Conservation (phyloP, 202 grass and related monocot species). For the Alloteropsis angusta region DNA sequence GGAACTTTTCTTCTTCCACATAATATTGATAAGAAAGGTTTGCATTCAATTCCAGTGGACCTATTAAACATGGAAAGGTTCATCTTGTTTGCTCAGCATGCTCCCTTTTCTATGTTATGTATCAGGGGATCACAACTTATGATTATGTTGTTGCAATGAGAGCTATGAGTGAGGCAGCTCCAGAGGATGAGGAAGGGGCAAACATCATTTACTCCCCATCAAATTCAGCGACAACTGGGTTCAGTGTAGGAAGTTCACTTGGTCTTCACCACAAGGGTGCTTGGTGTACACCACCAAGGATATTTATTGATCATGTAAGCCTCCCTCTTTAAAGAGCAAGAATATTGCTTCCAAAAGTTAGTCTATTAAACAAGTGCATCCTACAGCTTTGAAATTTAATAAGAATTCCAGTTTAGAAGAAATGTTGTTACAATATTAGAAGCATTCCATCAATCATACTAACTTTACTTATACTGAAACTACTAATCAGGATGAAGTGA, state of each 20-base stretch:
- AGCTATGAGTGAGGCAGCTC: slow-evolving; percentile 83
- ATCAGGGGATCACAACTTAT: slow-evolving; percentile 89
- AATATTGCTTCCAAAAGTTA: not conserved
- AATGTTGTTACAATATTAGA: not conserved
- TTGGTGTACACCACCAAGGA: slow-evolving; percentile 97
- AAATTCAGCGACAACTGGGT: slow-evolving; percentile 93
- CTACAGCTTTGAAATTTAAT: slow-evolving; percentile 9
- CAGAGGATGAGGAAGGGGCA: slow-evolving; percentile 74
- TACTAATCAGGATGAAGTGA: slow-evolving; percentile 74
- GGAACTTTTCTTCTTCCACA: slow-evolving; percentile 99
- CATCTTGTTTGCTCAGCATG: slow-evolving; percentile 16
- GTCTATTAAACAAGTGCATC: not conserved
- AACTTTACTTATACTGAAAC: slow-evolving; percentile 23
- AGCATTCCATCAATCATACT: not conserved
- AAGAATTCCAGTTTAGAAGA: not conserved
- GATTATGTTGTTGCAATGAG: slow-evolving; percentile 99
- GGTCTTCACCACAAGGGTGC: slow-evolving; percentile 88
- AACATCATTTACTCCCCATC: slow-evolving; percentile 79
- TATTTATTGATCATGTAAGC: slow-evolving; percentile 91
- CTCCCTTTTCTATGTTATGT: slow-evolving; percentile 21
- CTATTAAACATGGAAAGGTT: slow-evolving; percentile 1
- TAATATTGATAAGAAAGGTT: slow-evolving; percentile 98
- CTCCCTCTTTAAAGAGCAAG: not conserved
- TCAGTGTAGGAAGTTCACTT: slow-evolving; percentile 86
- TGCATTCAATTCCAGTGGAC: not conserved